Percentiles rank a stretch among this genome's conserved stretches.
These are phyloP conservation scores for Actinidia arguta DNA, from an alignment of 179 eudicot species.

Conservation along the genomic window DNA sequence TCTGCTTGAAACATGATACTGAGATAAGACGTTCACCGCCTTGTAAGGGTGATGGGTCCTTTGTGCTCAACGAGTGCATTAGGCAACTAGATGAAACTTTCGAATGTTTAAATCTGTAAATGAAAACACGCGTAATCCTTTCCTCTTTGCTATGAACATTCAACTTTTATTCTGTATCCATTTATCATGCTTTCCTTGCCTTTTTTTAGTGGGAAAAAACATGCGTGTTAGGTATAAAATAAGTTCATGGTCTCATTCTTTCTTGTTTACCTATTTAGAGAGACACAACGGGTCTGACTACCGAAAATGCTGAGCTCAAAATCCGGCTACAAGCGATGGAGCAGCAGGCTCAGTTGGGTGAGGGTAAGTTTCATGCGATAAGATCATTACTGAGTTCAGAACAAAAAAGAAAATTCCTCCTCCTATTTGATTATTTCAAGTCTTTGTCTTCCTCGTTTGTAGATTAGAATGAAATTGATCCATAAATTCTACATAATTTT, in stretches of 20 bases:
- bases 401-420: too few species aligned
- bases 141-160: neutral
- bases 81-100: neutral
- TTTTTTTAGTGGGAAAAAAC: neutral
- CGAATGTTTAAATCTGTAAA: neutral
- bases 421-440: too few species aligned
- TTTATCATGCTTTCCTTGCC: too few species aligned
- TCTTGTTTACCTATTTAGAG: conserved; percentile 37
- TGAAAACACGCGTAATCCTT: too few species aligned
- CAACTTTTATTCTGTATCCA: too few species aligned
- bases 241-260: neutral
- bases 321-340: conserved; percentile 70
- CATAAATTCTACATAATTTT: too few species aligned
- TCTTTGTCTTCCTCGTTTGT: neutral
- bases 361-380: conserved; percentile 41
- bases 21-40: neutral
- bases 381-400: neutral
- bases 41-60: neutral
- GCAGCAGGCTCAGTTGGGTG: conserved; percentile 72
- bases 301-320: conserved; percentile 70
- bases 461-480: too few species aligned
- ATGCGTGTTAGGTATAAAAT: neutral
- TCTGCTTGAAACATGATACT: neutral
- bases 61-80: neutral
- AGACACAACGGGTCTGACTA: conserved; percentile 54